These are phyloP conservation scores for Penicillium sp. DNA, from an alignment of 2,329 filamentous ascomycete genomes.

Conservation along the genomic window DNA sequence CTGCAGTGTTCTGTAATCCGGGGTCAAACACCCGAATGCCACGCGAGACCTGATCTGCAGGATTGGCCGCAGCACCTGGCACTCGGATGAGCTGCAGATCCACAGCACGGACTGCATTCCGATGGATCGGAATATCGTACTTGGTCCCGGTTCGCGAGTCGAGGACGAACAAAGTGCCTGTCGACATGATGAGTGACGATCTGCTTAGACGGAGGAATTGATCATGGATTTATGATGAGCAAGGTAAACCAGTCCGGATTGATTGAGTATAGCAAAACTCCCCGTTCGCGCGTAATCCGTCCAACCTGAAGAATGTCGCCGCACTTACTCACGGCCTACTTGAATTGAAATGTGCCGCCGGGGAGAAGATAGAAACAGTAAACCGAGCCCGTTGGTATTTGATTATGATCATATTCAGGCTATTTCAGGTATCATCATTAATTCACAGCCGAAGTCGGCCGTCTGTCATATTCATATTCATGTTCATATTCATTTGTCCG, in stretches of 20 bases:
- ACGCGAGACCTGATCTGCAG: conserved; percentile 26
- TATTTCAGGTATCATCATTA: conserved; percentile 9
- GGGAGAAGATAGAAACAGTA: too few relatives aligned
- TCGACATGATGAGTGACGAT: conserved; percentile 13
- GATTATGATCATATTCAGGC: neutral
- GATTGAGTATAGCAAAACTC: neutral
- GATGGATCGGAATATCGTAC: conserved; percentile 34
- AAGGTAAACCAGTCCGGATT: too few relatives aligned
- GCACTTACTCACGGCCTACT: neutral
- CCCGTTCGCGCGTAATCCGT: too few relatives aligned
- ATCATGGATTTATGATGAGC: too few relatives aligned
- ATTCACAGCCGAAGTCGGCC: neutral
- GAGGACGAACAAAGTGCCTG: conserved; percentile 22
- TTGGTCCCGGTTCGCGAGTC: conserved; percentile 34
- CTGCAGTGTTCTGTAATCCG: conserved; percentile 39
- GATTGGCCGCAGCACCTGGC: conserved; percentile 15
- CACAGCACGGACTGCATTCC: conserved; percentile 33
- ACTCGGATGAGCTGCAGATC: conserved; percentile 35
- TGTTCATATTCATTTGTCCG: neutral
- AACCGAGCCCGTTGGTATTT: too few relatives aligned
- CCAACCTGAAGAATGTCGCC: neutral
- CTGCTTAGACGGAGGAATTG: too few relatives aligned
- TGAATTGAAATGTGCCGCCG: neutral
- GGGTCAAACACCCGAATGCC: conserved; percentile 41
- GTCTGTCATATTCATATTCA: neutral